phyloP scores from a whole-genome alignment of 108 stramenopile species.

The Nannochloropsis granulata region DNA sequence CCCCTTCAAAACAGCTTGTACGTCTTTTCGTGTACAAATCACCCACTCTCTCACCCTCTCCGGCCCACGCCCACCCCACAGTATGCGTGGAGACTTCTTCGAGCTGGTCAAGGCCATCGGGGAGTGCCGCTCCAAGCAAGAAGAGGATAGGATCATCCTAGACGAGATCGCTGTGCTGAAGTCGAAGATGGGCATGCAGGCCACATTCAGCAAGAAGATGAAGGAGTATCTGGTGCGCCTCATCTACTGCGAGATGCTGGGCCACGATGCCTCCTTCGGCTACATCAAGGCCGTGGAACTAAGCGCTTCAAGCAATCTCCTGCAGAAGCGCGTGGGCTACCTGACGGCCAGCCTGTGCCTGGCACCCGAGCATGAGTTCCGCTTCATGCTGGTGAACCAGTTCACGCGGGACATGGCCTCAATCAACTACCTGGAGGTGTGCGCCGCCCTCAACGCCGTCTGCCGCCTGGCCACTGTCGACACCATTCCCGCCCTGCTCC shows the following conservation, averaged over 20 bases:
- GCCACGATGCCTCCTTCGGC: slow-evolving; percentile 92
- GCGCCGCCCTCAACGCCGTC: slow-evolving; percentile 64
- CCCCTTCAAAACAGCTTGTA: background rate
- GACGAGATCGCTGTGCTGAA: slow-evolving; percentile 71
- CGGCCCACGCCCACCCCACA: background rate
- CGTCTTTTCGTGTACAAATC: no score
- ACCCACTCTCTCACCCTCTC: background rate
- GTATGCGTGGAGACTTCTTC: slow-evolving; percentile 72
- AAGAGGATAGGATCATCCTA: slow-evolving; percentile 95
- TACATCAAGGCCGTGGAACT: slow-evolving; percentile 89
- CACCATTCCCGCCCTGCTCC: slow-evolving; percentile 56
- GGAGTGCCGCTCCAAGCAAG: slow-evolving; percentile 97
- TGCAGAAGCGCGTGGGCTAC: slow-evolving; percentile 88
- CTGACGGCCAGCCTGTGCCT: slow-evolving; percentile 75
- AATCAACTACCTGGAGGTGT: slow-evolving; percentile 68
- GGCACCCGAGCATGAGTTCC: slow-evolving; percentile 83
- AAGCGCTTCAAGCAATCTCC: slow-evolving; percentile 66
- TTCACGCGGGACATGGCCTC: slow-evolving; percentile 87
- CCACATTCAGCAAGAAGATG: slow-evolving; percentile 46
- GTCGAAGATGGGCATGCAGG: slow-evolving; percentile 42
- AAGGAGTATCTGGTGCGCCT: slow-evolving; percentile 92
- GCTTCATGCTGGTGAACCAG: slow-evolving; percentile 98
- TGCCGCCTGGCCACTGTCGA: slow-evolving; percentile 63
- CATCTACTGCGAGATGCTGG: slow-evolving; percentile 98
- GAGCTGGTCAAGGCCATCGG: slow-evolving; percentile 98